Base-by-base conservation (phyloP, 164 flowering plant species). In the Cinnamomum micranthum region DNA sequence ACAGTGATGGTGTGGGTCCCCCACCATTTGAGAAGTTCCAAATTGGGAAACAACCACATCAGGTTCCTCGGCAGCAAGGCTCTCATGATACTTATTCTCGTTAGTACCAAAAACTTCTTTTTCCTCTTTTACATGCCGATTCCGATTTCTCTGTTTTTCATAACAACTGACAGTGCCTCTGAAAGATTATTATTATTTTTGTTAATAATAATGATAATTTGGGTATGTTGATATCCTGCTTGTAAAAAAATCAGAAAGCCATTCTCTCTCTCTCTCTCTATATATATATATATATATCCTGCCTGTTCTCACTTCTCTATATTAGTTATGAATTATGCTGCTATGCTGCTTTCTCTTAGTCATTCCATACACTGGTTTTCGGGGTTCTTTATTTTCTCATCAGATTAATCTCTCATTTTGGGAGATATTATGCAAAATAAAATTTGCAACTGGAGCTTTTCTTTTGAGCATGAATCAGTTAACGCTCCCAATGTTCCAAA, bases 21-120 rank as follows among this genome's bases (percentile, higher is more conserved):
- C 98, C 97, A 47, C 90, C 85, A 60, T 95, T 95, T 81, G 93
- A 90, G 87, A 93, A 93, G 83, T 78, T 95, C 80, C 86, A 90
- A 79, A 76, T 87, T 79, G 86, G 80, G 69, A 77, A 82, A 66
- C 68, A 77, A 41, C 71, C 78, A 11, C 86, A 22, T 75, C 75
- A 22, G 15, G 58, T 66, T 78, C 72, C 77, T 78, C 82, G 73
- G 52, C 80, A 74, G 11, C 81, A 82, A 5, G 85, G 25, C 80
- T 70, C 41, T 14, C 64, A 71, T 6, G 17, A 31, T 20, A 71
- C n/a, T 58, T 41, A 27, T 76, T 77, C 88, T 68, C 4, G 86
- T 85, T 64, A 64, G 25, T 24, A 64, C 12, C 28, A 64, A 64
- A 64, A 64, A 20, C 67, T 64, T 23, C 33, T 22, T 64, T 71